phyloP scores from a whole-genome alignment of 495 filamentous ascomycete genomes.

The Haplographium delicatum region DNA sequence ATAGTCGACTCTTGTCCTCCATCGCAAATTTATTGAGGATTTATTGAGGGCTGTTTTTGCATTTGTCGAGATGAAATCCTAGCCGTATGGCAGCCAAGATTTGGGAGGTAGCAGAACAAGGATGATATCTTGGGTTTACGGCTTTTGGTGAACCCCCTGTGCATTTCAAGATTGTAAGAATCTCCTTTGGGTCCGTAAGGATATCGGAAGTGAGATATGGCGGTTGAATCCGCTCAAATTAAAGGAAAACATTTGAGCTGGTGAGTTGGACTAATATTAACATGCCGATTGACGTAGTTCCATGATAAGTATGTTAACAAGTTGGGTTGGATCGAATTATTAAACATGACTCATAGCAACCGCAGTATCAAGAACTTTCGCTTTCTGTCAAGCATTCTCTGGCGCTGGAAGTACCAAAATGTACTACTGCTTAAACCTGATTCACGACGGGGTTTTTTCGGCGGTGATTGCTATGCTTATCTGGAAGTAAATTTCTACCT shows the following conservation, averaged over 20 bases:
- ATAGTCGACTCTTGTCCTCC: too few relatives aligned
- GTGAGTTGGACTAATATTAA: background rate
- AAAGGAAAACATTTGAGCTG: background rate
- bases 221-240: background rate
- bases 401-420: conserved; percentile 80
- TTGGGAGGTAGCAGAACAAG: conserved; percentile 30
- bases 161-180: conserved; percentile 56
- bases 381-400: conserved; percentile 68
- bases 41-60: too few relatives aligned
- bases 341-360: too few relatives aligned
- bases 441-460: conserved; percentile 57
- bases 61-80: conserved; percentile 10
- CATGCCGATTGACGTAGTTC: conserved; percentile 31
- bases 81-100: background rate
- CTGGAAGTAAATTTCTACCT: conserved; percentile 51
- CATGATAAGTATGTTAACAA: conserved; percentile 62
- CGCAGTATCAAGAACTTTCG: conserved; percentile 83
- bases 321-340: conserved; percentile 59
- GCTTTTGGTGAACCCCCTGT: conserved; percentile 68
- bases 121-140: conserved; percentile 66
- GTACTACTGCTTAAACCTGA: conserved; percentile 65
- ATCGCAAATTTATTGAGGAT: too few relatives aligned
- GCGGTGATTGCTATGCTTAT: conserved; percentile 62
- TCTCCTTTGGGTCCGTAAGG: background rate
- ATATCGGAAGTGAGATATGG: background rate